These are phyloP conservation scores for Termitomyces sp. DNA, from an alignment of 1,284 basidiomycete species.

Conservation along the genomic window DNA sequence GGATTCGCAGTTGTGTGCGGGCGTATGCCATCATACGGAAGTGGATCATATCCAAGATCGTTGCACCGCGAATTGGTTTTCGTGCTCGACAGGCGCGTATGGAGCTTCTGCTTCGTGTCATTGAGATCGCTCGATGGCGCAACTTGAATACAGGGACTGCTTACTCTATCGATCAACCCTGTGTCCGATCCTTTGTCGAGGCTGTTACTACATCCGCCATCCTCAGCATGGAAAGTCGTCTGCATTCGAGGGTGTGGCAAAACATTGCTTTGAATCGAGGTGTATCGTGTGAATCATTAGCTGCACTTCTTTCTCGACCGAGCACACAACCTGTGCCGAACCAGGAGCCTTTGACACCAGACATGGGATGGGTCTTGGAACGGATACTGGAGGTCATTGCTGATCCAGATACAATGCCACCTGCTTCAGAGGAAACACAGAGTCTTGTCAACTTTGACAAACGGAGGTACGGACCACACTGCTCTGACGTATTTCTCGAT, in stretches of 20 bases:
- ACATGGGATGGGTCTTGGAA: constrained; percentile 78
- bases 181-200: constrained; percentile 73
- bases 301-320: constrained; percentile 49
- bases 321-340: constrained; percentile 39
- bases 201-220: constrained; percentile 66
- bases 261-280: constrained; percentile 57
- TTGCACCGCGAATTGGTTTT: constrained; percentile 55
- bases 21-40: constrained; percentile 70
- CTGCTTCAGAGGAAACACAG: constrained; percentile 43
- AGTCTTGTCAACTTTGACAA: constrained; percentile 76
- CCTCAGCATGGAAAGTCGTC: constrained; percentile 68
- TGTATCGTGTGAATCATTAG: constrained; percentile 55
- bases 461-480: constrained; percentile 49
- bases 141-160: constrained; percentile 22
- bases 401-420: constrained; percentile 65
- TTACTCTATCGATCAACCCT: constrained; percentile 41
- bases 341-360: constrained; percentile 55
- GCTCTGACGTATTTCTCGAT: constrained; percentile 4
- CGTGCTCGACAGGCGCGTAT: constrained; percentile 63
- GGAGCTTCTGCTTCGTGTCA: constrained; percentile 61
- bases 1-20: constrained; percentile 66
- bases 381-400: constrained; percentile 72
- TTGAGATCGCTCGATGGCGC: constrained; percentile 66
- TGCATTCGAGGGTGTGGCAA: constrained; percentile 69
- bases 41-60: constrained; percentile 69